These are phyloP conservation scores for Trametes coccinea DNA, from an alignment of 768 basidiomycete genomes.

Conservation along the genomic window DNA sequence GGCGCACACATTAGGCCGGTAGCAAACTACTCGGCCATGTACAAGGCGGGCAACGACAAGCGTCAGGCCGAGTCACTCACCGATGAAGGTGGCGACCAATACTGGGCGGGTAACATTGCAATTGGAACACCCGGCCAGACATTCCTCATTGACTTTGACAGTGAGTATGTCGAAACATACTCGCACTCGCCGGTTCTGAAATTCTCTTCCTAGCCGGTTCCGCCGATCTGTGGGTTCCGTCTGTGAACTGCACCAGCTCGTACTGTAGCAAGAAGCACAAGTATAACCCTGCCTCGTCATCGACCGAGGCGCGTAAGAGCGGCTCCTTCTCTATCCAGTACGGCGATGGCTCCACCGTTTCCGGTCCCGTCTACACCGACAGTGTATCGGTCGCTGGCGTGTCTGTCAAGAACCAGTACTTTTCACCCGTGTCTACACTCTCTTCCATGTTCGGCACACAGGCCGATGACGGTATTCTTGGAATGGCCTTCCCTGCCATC, in stretches of 20 bases:
- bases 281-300: slow-evolving; percentile 33
- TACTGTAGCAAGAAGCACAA: slow-evolving; percentile 19
- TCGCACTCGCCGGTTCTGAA: background rate
- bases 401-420: slow-evolving; percentile 22
- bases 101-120: slow-evolving; percentile 45
- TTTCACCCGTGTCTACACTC: slow-evolving; percentile 22
- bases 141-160: slow-evolving; percentile 26
- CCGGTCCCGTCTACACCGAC: slow-evolving; percentile 37
- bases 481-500: slow-evolving; percentile 27
- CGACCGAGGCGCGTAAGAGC: slow-evolving; percentile 25
- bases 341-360: slow-evolving; percentile 39
- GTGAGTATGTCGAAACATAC: background rate
- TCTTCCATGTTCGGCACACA: slow-evolving; percentile 15
- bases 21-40: slow-evolving; percentile 5
- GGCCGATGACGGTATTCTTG: slow-evolving; percentile 27
- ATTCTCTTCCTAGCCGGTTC: slow-evolving; percentile 15
- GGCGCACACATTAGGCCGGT: slow-evolving; percentile 32
- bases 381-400: slow-evolving; percentile 36
- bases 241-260: slow-evolving; percentile 15
- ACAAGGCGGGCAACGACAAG: background rate
- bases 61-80: slow-evolving; percentile 27
- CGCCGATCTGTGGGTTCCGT: slow-evolving; percentile 26
- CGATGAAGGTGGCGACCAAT: slow-evolving; percentile 22
- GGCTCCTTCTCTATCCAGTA: slow-evolving; percentile 37
- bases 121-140: slow-evolving; percentile 47